phyloP scores from a whole-genome alignment of 805 yeast species.

The Lipomyces anomalus region DNA sequence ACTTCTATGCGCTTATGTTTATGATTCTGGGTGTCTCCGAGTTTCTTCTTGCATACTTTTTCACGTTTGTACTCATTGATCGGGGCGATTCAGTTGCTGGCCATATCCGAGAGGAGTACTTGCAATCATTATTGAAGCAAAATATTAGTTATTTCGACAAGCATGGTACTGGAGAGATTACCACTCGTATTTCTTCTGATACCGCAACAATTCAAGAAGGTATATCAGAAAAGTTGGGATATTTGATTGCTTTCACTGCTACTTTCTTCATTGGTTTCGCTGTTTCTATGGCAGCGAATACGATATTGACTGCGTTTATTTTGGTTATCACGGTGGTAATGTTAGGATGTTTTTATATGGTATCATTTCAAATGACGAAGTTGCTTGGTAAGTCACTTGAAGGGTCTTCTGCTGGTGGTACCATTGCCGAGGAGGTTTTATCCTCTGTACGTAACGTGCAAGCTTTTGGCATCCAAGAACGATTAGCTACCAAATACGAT shows the following conservation, averaged over 20 bases:
- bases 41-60: conserved; percentile 26
- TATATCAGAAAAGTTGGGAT: conserved; percentile 39
- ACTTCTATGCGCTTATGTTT: conserved; percentile 29
- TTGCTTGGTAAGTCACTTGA: conserved; percentile 4
- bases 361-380: conserved; percentile 6
- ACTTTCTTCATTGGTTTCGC: conserved; percentile 37
- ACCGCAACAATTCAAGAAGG: conserved; percentile 40
- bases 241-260: conserved; percentile 36
- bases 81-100: conserved; percentile 40
- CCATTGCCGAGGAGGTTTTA: conserved; percentile 40
- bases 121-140: conserved; percentile 36
- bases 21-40: conserved; percentile 38
- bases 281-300: conserved; percentile 35
- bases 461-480: conserved; percentile 39
- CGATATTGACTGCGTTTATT: conserved; percentile 37
- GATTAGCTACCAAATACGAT: conserved; percentile 34
- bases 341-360: too few species aligned
- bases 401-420: conserved; percentile 24
- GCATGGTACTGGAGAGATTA: conserved; percentile 40
- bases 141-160: conserved; percentile 41
- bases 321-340: conserved; percentile 33
- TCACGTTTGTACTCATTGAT: conserved; percentile 36
- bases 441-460: conserved; percentile 38
- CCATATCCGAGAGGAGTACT: conserved; percentile 36
- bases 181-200: conserved; percentile 40